Evolutionary conservation across 257 asterid genomes (phyloP).

Genomic region (Solanum tacnaense): DNA sequence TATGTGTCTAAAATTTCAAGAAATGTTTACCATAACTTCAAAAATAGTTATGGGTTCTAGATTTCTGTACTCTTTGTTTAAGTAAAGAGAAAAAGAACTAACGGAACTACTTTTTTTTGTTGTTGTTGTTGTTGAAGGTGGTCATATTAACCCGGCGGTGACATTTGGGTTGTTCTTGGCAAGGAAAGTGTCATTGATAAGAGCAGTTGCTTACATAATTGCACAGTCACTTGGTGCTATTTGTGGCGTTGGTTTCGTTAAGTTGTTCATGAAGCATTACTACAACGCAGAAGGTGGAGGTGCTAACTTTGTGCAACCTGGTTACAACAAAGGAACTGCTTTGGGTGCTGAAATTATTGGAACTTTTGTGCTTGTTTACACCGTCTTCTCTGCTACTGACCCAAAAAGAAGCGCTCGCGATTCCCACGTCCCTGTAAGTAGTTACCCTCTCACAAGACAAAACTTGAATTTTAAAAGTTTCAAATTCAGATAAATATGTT

Average conservation of each 20-base stretch:
- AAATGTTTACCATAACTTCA: neutral
- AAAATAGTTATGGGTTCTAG: neutral
- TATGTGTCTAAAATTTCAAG: neutral
- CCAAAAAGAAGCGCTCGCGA: neutral
- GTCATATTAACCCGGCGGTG: constrained; percentile 12
- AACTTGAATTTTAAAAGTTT: neutral
- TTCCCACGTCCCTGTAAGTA: constrained; percentile 1
- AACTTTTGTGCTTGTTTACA: constrained; percentile 1
- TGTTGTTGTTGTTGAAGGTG: neutral
- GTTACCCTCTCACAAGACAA: neutral
- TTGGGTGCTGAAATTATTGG: constrained; percentile 2
- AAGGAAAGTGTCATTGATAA: constrained; percentile 7
- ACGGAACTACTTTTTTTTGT: neutral
- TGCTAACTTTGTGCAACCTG: neutral
- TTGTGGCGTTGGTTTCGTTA: constrained; percentile 12
- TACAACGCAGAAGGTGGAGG: neutral
- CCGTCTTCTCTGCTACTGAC: neutral
- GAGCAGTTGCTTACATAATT: constrained; percentile 4
- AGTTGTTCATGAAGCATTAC: constrained; percentile 1
- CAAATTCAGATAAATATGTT: neutral
- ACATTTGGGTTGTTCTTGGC: constrained; percentile 11
- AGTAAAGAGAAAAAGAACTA: neutral
- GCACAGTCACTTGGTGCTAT: constrained; percentile 11
- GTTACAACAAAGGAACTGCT: neutral
- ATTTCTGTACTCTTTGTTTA: neutral